phyloP scores from a whole-genome alignment of 1,284 basidiomycete genomes.

The Microstroma glucosiphilum region DNA sequence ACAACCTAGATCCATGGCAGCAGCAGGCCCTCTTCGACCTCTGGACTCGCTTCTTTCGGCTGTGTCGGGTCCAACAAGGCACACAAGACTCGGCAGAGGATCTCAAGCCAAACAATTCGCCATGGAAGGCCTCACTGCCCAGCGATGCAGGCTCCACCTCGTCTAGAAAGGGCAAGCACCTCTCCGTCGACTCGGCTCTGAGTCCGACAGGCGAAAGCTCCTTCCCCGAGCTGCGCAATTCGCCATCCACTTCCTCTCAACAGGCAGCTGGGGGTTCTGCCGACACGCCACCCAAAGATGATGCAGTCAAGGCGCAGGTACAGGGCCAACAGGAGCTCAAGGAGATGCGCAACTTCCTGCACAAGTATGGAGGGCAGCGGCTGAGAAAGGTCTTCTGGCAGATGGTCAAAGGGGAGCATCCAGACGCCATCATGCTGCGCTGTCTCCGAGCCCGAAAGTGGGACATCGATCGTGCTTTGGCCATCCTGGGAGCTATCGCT shows the following conservation, averaged over 20 bases:
- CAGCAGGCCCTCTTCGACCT: constrained; percentile 36
- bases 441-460: constrained; percentile 21
- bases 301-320: constrained; percentile 40
- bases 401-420: constrained; percentile 44
- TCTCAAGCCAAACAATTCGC: not conserved
- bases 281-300: constrained; percentile 19
- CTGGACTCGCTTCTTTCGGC: constrained; percentile 41
- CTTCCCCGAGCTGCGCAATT: not conserved
- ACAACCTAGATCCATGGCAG: constrained; percentile 34
- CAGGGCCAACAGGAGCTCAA: constrained; percentile 40
- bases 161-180: not conserved
- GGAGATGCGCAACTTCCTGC: constrained; percentile 39
- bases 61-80: constrained; percentile 23
- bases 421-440: constrained; percentile 32
- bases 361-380: constrained; percentile 33
- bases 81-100: constrained; percentile 8
- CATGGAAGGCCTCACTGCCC: constrained; percentile 16
- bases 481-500: constrained; percentile 32
- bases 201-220: not conserved
- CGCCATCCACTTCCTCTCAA: not conserved
- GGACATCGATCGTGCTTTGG: constrained; percentile 29
- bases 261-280: not conserved
- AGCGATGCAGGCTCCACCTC: constrained; percentile 15
- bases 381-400: constrained; percentile 41
- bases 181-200: constrained; percentile 14